phyloP scores from a whole-genome alignment of 2,329 filamentous ascomycete species.

The Alternaria dauci region DNA sequence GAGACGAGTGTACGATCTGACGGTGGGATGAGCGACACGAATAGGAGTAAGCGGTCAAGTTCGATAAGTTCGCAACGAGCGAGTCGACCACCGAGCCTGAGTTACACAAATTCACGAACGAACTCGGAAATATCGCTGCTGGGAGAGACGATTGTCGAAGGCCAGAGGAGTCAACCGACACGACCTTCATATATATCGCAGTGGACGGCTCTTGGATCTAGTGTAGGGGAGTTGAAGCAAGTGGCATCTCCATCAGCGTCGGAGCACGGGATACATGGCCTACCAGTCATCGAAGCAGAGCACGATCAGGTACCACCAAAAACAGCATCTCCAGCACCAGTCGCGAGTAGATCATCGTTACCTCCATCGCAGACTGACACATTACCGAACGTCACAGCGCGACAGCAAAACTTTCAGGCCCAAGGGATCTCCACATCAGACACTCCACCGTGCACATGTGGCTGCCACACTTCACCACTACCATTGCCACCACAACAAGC shows the following conservation, averaged over 20 bases:
- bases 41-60: slow-evolving; percentile 27
- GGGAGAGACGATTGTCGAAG: slow-evolving; percentile 15
- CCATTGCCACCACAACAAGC: background rate
- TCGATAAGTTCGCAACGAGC: slow-evolving; percentile 25
- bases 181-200: slow-evolving; percentile 17
- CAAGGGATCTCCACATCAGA: background rate
- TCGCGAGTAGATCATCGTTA: background rate
- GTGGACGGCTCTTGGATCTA: background rate
- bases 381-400: too few species aligned
- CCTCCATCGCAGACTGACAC: background rate
- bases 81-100: slow-evolving; percentile 34
- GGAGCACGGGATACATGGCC: background rate
- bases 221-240: background rate
- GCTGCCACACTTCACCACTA: slow-evolving; percentile 14
- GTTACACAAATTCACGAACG: slow-evolving; percentile 30
- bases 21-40: slow-evolving; percentile 14
- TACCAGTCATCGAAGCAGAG: background rate
- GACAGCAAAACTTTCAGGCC: background rate
- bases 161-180: slow-evolving; percentile 8
- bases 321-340: background rate
- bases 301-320: background rate
- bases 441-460: slow-evolving; percentile 24
- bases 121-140: slow-evolving; percentile 31
- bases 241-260: background rate
- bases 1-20: slow-evolving; percentile 29